Evolutionary conservation across 2,329 filamentous ascomycete genomes (phyloP).

Genomic region (Fusarium sp.): DNA sequence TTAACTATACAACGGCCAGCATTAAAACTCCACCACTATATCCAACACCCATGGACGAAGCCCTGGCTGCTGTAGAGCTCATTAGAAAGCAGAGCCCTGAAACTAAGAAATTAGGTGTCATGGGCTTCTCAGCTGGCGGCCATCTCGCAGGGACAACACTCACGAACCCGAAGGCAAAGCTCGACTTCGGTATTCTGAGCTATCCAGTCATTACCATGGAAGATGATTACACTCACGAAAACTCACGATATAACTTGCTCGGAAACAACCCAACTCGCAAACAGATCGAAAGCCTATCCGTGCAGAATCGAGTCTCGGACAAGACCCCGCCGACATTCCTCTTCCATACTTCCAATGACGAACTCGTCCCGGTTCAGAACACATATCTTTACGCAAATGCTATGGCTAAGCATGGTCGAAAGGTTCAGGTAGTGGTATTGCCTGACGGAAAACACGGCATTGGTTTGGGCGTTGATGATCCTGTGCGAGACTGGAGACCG

Average conservation of each 20-base stretch:
- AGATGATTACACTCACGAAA: constrained; percentile 18
- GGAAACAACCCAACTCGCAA: constrained; percentile 10
- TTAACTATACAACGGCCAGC: constrained; percentile 21
- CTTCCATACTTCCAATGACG: constrained; percentile 30
- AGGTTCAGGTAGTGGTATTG: constrained; percentile 11
- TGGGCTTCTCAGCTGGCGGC: constrained; percentile 31
- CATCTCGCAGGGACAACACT: constrained; percentile 29
- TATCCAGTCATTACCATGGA: constrained; percentile 30
- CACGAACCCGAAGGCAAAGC: constrained; percentile 12
- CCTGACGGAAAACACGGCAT: constrained; percentile 25
- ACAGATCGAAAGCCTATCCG: constrained; percentile 15
- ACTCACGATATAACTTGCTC: constrained; percentile 23
- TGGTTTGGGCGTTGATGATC: constrained; percentile 21
- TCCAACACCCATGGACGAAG: constrained; percentile 24
- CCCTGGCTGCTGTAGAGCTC: constrained; percentile 10
- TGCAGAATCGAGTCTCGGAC: constrained; percentile 16
- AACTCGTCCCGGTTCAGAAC: constrained; percentile 24
- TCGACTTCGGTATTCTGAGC: constrained; percentile 31
- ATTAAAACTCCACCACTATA: constrained; percentile 21
- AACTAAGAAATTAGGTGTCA: constrained; percentile 19
- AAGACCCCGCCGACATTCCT: constrained; percentile 23
- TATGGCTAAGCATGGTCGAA: constrained; percentile 15
- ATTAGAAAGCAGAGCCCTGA: constrained; percentile 11
- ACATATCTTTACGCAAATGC: constrained; percentile 22
- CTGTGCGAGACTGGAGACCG: constrained; percentile 23